These are phyloP conservation scores for Neurospora sp. DNA, from an alignment of 495 filamentous ascomycete genomes.

Conservation along the genomic window DNA sequence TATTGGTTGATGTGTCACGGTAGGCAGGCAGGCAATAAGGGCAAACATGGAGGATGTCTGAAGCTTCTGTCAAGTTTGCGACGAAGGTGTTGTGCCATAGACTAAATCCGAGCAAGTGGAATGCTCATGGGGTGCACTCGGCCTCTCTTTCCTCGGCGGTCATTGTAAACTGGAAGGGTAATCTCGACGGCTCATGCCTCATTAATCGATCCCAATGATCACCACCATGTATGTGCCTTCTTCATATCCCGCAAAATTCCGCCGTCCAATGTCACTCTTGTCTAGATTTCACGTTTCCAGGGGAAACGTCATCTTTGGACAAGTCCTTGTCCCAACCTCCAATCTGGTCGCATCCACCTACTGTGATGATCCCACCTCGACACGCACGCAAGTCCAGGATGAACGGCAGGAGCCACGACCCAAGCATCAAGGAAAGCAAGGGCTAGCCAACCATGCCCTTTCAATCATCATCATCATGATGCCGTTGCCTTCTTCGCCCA, in stretches of 20 bases:
- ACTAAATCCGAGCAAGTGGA: not conserved
- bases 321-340: not conserved
- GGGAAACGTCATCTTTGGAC: not conserved
- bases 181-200: not conserved
- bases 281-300: not conserved
- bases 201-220: not conserved
- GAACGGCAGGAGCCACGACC: not conserved
- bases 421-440: not conserved
- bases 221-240: not conserved
- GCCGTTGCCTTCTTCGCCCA: slow-evolving; percentile 6
- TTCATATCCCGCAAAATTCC: not conserved
- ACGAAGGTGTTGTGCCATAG: not conserved
- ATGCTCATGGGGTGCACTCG: not conserved
- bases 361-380: not conserved
- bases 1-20: not conserved
- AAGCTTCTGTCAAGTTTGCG: not conserved
- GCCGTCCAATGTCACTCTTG: not conserved
- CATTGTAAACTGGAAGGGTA: not conserved
- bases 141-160: not conserved
- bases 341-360: not conserved
- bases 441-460: not conserved
- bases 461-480: not conserved
- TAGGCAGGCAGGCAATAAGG: not conserved
- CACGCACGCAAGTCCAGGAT: not conserved
- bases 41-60: not conserved